Conservation (phyloP, 2,329 filamentous ascomycete genomes). For the Claviceps humidiphila region DNA sequence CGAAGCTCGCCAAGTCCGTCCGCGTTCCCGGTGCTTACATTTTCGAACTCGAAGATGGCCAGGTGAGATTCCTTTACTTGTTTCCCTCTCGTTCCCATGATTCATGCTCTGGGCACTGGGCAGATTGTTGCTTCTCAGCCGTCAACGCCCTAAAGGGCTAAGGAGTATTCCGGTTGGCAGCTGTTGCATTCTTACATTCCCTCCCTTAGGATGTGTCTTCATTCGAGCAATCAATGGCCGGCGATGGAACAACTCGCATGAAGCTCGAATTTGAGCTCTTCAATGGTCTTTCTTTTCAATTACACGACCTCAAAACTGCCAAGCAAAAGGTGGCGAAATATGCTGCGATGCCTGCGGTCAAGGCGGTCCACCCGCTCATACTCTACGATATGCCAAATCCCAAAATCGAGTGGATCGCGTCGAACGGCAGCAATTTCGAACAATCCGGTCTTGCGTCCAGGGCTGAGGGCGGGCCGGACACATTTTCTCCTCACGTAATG, state of each 20-base stretch:
- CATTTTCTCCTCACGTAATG: constrained; percentile 39
- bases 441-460: constrained; percentile 8
- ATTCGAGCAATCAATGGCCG: constrained; percentile 8
- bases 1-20: not conserved
- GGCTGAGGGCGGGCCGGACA: constrained; percentile 18
- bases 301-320: constrained; percentile 32
- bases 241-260: constrained; percentile 31
- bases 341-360: constrained; percentile 29
- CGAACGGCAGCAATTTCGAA: constrained; percentile 13
- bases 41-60: constrained; percentile 9
- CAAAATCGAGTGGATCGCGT: constrained; percentile 30
- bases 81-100: too few relatives aligned
- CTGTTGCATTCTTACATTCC: too few relatives aligned
- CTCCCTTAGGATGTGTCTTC: constrained; percentile 7
- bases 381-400: constrained; percentile 31
- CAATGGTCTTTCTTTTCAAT: constrained; percentile 40
- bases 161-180: too few relatives aligned
- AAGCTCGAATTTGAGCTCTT: constrained; percentile 38
- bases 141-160: too few relatives aligned
- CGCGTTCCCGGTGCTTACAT: constrained; percentile 11
- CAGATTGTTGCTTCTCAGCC: too few relatives aligned
- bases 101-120: too few relatives aligned
- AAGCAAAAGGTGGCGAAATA: constrained; percentile 29
- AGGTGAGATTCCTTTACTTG: constrained; percentile 7
- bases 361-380: constrained; percentile 34